Conservation (phyloP, 2,329 filamentous ascomycete species). For the Onygena corvina region DNA sequence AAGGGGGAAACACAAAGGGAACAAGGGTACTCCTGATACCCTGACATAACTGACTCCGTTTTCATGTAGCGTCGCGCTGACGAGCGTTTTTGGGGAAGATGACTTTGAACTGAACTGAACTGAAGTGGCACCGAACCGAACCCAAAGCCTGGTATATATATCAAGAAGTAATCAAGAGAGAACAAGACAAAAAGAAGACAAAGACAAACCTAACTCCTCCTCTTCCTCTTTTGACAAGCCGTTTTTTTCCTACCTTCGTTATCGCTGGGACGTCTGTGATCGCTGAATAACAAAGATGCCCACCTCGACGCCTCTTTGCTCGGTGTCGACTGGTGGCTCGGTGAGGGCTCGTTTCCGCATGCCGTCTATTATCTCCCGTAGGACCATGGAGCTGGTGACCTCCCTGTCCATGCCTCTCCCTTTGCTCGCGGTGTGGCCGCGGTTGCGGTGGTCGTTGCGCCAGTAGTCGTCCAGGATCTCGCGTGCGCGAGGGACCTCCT, state of each 20-base stretch:
- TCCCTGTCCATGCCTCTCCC: slow-evolving; percentile 22
- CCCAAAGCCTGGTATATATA: not conserved
- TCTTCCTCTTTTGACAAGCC: slow-evolving; percentile 1
- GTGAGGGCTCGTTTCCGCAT: slow-evolving; percentile 38
- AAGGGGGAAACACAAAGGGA: not conserved
- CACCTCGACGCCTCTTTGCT: slow-evolving; percentile 34
- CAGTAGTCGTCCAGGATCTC: slow-evolving; percentile 36
- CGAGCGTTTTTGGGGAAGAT: slow-evolving; percentile 4
- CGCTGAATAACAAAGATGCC: slow-evolving; percentile 41
- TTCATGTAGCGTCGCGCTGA: slow-evolving; percentile 7
- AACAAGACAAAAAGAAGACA: not conserved
- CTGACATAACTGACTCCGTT: slow-evolving; percentile 2
- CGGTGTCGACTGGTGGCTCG: slow-evolving; percentile 26
- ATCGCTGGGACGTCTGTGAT: slow-evolving; percentile 16
- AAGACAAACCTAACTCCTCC: not conserved
- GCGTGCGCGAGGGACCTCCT: slow-evolving; percentile 49
- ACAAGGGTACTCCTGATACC: not conserved
- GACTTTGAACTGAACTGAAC: too few relatives aligned
- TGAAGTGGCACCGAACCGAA: not conserved
- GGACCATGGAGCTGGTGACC: slow-evolving; percentile 43
- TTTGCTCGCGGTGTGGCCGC: slow-evolving; percentile 20
- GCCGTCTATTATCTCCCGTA: slow-evolving; percentile 48
- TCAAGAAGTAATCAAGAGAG: not conserved
- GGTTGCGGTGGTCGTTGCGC: slow-evolving; percentile 25
- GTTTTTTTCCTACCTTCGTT: not conserved